These are phyloP conservation scores for Liquidambar formosana DNA, from an alignment of 164 flowering plant genomes.

Conservation along the genomic window DNA sequence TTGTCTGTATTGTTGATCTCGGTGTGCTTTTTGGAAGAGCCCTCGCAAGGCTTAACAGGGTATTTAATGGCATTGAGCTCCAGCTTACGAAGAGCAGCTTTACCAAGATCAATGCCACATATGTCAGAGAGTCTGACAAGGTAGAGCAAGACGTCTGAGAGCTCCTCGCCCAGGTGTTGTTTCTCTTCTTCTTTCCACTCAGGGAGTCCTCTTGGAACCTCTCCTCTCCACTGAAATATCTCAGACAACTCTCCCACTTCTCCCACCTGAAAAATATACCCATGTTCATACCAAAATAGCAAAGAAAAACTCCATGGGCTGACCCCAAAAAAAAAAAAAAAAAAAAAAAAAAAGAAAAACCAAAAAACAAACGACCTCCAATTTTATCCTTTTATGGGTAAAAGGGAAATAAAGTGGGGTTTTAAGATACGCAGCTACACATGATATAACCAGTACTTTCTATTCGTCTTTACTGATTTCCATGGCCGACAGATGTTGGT, in stretches of 20 bases:
- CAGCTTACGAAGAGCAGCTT: constrained; percentile 26
- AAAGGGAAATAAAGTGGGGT: too few relatives aligned
- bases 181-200: constrained; percentile 28
- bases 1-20: constrained; percentile 4
- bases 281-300: too few relatives aligned
- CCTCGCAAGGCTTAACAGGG: constrained; percentile 17
- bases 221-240: constrained; percentile 31
- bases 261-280: constrained; percentile 24
- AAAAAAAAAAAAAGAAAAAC: too few relatives aligned
- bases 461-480: too few relatives aligned
- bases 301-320: too few relatives aligned
- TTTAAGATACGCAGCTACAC: too few relatives aligned
- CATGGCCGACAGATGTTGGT: too few relatives aligned
- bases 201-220: constrained; percentile 28
- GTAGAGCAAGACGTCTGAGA: constrained; percentile 27
- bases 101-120: constrained; percentile 27
- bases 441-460: too few relatives aligned
- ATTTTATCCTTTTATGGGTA: too few relatives aligned
- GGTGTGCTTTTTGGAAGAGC: constrained; percentile 19
- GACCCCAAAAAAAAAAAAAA: too few relatives aligned
- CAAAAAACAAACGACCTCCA: too few relatives aligned
- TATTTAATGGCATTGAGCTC: constrained; percentile 26
- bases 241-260: constrained; percentile 34
- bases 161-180: constrained; percentile 28
- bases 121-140: constrained; percentile 25